Conservation (phyloP, 768 basidiomycete species). For the Fomitopsis serialis region DNA sequence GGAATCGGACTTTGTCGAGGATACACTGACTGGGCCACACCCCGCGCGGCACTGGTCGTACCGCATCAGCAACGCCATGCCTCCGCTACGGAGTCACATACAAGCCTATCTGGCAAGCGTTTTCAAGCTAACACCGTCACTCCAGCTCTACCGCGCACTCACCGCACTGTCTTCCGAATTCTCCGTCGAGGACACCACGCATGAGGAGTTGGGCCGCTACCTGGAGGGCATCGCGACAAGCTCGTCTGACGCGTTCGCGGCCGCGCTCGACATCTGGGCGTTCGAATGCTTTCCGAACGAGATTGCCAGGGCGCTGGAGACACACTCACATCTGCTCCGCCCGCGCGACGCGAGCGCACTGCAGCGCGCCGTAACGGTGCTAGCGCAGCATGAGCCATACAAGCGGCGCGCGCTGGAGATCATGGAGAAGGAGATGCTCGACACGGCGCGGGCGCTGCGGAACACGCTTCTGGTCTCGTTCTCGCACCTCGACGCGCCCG, state of each 20-base stretch:
- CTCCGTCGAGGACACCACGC: not conserved
- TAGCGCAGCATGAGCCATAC: constrained; percentile 28
- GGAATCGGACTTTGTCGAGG: constrained; percentile 14
- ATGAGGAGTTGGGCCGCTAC: constrained; percentile 24
- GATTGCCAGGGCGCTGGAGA: constrained; percentile 38
- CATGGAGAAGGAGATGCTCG: constrained; percentile 47
- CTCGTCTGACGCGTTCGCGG: constrained; percentile 46
- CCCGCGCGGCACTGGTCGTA: constrained; percentile 51
- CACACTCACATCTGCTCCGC: constrained; percentile 52
- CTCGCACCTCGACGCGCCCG: constrained; percentile 37
- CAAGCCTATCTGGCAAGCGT: constrained; percentile 36
- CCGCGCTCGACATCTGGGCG: constrained; percentile 50
- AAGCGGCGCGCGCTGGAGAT: constrained; percentile 33
- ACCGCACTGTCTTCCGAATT: constrained; percentile 28
- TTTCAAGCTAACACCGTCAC: constrained; percentile 49
- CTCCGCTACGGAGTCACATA: constrained; percentile 38
- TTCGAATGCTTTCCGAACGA: constrained; percentile 27
- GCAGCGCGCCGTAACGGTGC: constrained; percentile 38
- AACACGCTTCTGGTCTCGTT: constrained; percentile 42
- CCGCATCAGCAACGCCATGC: constrained; percentile 34
- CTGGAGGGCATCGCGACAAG: constrained; percentile 38
- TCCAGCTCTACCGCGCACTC: constrained; percentile 40
- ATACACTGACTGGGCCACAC: constrained; percentile 22
- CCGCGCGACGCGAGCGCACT: constrained; percentile 46
- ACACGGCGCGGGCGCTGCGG: constrained; percentile 37